These are phyloP conservation scores for Blastocladiella emersonii DNA, from an alignment of 371 early-diverging fungal species.

Conservation along the genomic window DNA sequence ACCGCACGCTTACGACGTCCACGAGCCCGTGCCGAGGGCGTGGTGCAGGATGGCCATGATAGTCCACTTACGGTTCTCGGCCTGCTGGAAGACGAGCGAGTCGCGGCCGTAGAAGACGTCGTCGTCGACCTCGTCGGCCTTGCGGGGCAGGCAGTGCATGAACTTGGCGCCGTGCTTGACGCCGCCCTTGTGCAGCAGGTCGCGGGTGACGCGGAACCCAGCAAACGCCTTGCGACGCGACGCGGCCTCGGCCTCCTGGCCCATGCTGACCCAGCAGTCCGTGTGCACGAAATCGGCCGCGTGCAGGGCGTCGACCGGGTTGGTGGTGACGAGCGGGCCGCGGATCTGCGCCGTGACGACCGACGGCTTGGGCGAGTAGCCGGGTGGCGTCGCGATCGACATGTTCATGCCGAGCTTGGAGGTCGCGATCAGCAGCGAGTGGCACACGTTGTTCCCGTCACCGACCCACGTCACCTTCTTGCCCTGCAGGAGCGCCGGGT, in stretches of 20 bases:
- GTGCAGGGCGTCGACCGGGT: constrained; percentile 62
- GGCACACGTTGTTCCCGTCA: constrained; percentile 88
- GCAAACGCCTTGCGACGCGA: constrained; percentile 61
- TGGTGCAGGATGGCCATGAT: constrained; percentile 61
- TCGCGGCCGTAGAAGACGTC: constrained; percentile 83
- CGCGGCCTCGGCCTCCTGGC: constrained; percentile 82
- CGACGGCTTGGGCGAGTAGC: constrained; percentile 49
- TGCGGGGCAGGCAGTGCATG: constrained; percentile 93
- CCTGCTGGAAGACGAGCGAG: constrained; percentile 89
- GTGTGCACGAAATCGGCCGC: constrained; percentile 82
- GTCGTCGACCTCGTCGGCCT: constrained; percentile 89
- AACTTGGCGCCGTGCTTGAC: constrained; percentile 82
- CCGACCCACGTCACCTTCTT: constrained; percentile 88
- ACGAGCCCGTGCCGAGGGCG: background rate
- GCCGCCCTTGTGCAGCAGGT: constrained; percentile 53
- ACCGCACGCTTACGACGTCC: no score
- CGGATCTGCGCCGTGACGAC: constrained; percentile 34
- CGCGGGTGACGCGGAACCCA: constrained; percentile 76
- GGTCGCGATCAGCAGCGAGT: constrained; percentile 70
- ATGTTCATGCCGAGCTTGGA: constrained; percentile 77
- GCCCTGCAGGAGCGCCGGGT: constrained; percentile 31
- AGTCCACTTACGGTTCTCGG: constrained; percentile 95
- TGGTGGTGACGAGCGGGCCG: constrained; percentile 39
- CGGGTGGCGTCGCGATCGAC: constrained; percentile 67
- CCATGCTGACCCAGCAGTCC: constrained; percentile 96